Evolutionary conservation across 2,329 filamentous ascomycete species (phyloP).

Genomic region (Alternaria solani): DNA sequence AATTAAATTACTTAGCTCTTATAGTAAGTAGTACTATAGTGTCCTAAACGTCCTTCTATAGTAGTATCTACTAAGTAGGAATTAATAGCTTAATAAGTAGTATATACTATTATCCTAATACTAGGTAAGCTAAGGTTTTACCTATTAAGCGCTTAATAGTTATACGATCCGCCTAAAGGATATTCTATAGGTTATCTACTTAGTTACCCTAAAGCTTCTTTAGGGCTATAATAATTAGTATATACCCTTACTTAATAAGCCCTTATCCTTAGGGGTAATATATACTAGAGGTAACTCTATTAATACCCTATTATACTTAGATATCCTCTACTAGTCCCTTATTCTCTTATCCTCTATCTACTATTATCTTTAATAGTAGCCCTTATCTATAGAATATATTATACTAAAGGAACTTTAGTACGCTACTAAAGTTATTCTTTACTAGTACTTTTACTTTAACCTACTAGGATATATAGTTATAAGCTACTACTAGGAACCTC

Average conservation of each 20-base stretch:
- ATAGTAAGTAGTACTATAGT: too few species aligned
- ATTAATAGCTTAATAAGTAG: too few species aligned
- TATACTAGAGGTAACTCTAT: neutral
- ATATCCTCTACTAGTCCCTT: neutral
- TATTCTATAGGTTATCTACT: too few species aligned
- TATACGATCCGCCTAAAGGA: too few species aligned
- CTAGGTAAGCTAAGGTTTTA: too few species aligned
- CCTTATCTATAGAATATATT: neutral
- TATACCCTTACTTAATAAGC: neutral
- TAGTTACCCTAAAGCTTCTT: neutral
- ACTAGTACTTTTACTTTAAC: neutral
- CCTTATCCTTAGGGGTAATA: neutral
- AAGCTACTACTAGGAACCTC: neutral
- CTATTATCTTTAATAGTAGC: neutral
- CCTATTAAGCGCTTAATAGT: too few species aligned
- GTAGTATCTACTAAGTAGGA: too few species aligned
- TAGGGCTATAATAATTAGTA: too few species aligned
- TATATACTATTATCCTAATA: too few species aligned
- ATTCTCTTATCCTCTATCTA: neutral
- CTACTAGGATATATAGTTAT: neutral
- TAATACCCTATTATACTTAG: neutral
- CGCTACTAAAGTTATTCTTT: neutral
- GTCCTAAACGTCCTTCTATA: too few species aligned
- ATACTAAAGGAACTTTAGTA: neutral
- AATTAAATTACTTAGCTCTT: too few species aligned